phyloP scores from a whole-genome alignment of 805 yeast genomes.

The Teunomyces funiuensis region DNA sequence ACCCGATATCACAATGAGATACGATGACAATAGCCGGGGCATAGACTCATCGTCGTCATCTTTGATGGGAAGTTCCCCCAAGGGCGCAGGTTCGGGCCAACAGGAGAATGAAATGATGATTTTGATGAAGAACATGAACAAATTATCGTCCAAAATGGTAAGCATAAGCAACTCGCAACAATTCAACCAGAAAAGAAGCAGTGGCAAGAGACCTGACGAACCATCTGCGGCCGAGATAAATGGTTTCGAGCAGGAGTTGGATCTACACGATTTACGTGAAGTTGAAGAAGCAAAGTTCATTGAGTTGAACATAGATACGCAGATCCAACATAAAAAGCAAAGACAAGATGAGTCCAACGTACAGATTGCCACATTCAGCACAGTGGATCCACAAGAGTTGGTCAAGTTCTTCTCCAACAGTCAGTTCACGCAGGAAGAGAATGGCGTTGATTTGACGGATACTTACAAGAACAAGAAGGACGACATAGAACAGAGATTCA shows the following conservation, averaged over 20 bases:
- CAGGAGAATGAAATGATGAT: constrained; percentile 65
- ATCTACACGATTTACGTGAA: constrained; percentile 52
- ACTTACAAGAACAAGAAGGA: constrained; percentile 28
- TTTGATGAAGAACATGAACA: constrained; percentile 84
- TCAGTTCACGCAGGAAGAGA: constrained; percentile 13
- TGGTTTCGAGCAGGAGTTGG: constrained; percentile 39
- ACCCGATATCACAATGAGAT: constrained; percentile 88
- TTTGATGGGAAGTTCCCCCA: neutral
- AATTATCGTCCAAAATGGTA: constrained; percentile 80
- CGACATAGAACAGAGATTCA: constrained; percentile 43
- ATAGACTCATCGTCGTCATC: constrained; percentile 3
- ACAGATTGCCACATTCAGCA: constrained; percentile 20
- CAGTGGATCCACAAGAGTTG: constrained; percentile 17
- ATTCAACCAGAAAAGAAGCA: neutral
- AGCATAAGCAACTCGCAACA: constrained; percentile 19
- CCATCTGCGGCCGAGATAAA: neutral
- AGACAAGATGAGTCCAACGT: constrained; percentile 25
- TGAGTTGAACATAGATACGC: constrained; percentile 41
- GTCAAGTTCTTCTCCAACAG: constrained; percentile 18
- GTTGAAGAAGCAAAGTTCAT: constrained; percentile 51
- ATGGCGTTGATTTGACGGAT: constrained; percentile 26
- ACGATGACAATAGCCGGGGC: constrained; percentile 42
- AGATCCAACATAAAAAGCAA: constrained; percentile 19
- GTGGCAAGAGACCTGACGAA: neutral
- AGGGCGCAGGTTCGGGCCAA: constrained; percentile 3